A percentile compares a stretch with the other conserved stretches of the same genome.
phyloP scores from a whole-genome alignment of 768 basidiomycete genomes.

The Neoboletus subvelutipes region DNA sequence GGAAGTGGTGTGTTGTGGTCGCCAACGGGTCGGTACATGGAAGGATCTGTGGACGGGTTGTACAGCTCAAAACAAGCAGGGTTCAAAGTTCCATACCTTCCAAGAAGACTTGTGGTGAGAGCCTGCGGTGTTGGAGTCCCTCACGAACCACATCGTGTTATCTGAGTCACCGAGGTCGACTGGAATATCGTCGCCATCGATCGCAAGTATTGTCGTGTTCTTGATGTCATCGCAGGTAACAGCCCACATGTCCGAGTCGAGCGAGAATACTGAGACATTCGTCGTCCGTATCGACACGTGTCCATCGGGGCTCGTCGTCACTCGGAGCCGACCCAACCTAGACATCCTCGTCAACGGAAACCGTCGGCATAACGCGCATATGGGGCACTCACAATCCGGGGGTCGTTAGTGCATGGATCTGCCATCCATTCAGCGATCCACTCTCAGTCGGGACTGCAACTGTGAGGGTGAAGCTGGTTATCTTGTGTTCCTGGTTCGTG shows the following conservation, averaged over 20 bases:
- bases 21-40: not conserved
- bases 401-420: slow-evolving; percentile 52
- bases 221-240: not conserved
- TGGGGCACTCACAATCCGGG: slow-evolving; percentile 63
- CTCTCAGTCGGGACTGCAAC: slow-evolving; percentile 66
- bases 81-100: slow-evolving; percentile 19
- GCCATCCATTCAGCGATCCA: slow-evolving; percentile 71
- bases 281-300: slow-evolving; percentile 20
- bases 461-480: slow-evolving; percentile 62
- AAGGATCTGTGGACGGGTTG: slow-evolving; percentile 2
- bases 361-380: not conserved
- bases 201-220: not conserved
- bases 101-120: slow-evolving; percentile 8
- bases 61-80: not conserved
- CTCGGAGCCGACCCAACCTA: slow-evolving; percentile 25
- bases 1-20: not conserved
- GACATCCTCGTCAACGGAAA: not conserved
- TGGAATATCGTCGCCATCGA: slow-evolving; percentile 15
- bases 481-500: not conserved
- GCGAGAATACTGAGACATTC: slow-evolving; percentile 27
- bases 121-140: not conserved
- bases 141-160: slow-evolving; percentile 12
- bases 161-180: not conserved
- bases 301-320: slow-evolving; percentile 6
- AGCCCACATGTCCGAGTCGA: slow-evolving; percentile 5